Conservation (phyloP, 768 basidiomycete genomes). For the Clitopilus hobsonii region DNA sequence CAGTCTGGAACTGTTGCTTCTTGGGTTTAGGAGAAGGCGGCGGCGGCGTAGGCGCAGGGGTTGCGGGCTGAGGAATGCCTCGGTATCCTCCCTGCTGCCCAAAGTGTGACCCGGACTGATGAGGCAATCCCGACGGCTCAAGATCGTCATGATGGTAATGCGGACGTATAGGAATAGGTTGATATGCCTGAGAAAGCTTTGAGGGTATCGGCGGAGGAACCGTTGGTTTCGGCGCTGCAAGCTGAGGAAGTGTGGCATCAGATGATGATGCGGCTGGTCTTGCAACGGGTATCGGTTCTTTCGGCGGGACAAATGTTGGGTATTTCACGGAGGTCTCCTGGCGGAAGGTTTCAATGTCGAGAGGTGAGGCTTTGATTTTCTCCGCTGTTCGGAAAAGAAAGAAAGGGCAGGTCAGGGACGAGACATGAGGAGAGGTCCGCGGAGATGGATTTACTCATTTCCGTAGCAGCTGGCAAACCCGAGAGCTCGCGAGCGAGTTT, state of each 20-base stretch:
- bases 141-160: constrained; percentile 87
- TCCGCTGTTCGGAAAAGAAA: constrained; percentile 32
- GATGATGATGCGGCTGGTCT: constrained; percentile 12
- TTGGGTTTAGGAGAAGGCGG: constrained; percentile 85
- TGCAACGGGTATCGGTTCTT: constrained; percentile 24
- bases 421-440: background rate
- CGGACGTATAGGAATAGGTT: constrained; percentile 89
- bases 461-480: constrained; percentile 60
- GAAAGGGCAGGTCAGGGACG: constrained; percentile 4
- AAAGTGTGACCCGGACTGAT: constrained; percentile 32
- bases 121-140: constrained; percentile 29
- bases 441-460: constrained; percentile 23
- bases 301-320: constrained; percentile 81
- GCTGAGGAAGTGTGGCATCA: constrained; percentile 14
- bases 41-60: constrained; percentile 82
- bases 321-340: constrained; percentile 94
- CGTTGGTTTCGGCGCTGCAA: constrained; percentile 27
- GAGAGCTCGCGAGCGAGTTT: constrained; percentile 81
- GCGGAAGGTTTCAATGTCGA: constrained; percentile 87
- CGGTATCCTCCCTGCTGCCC: constrained; percentile 35
- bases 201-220: constrained; percentile 39
- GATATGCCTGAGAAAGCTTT: constrained; percentile 85
- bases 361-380: constrained; percentile 83
- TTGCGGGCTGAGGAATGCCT: constrained; percentile 62
- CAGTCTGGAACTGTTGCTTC: constrained; percentile 98